Base-by-base conservation (phyloP, 345 rosid genomes). In the Cardiospermum halicacabum region DNA sequence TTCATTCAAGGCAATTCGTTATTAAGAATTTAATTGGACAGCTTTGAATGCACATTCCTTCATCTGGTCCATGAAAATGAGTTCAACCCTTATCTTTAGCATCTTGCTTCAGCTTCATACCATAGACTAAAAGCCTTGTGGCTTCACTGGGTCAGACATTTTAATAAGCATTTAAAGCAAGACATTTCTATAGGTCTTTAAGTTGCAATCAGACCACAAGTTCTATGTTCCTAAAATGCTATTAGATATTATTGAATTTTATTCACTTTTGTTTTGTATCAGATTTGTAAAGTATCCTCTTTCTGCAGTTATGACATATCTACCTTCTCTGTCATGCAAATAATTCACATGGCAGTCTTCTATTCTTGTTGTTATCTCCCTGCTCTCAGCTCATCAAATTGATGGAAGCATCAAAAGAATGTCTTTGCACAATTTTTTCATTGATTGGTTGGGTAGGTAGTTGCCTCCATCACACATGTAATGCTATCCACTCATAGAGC, bases 231-330 rank as follows among this genome's bases (percentile, higher is more conserved):
- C 56, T 65, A 51, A 61, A 19, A 26, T 56, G n/a, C n/a, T n/a
- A 11, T 54, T 42, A 57, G 62, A 53, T 11, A 32, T 15, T 15
- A 45, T 42, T 8, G 24, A 5, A 36, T 32, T 27, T 42, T 30
- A 3, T 16, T 8, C 22, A 34, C 39, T 27, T 18, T 67, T n/a
- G n/a, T n/a, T 60, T 3, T 37, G 27, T 53, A 39, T 21, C 21
- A 42, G 45, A 31, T 42, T 6, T 39, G 56, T 9, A 34, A 19
- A 19, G 10, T 54, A 53, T 58, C 43, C 8, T 39, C 32, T 47
- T 34, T 70, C 18, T 64, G 69, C 75, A 72, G 65, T 76, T 51
- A 76, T 70, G 56, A 25, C 48, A 15, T 53, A 71, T 34, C 76
- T 62, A 74, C 56, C 72, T 62, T 51, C 31, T 5, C 27, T 56